phyloP scores from a whole-genome alignment of 2,329 filamentous ascomycete species.

The Zalaria sp. region DNA sequence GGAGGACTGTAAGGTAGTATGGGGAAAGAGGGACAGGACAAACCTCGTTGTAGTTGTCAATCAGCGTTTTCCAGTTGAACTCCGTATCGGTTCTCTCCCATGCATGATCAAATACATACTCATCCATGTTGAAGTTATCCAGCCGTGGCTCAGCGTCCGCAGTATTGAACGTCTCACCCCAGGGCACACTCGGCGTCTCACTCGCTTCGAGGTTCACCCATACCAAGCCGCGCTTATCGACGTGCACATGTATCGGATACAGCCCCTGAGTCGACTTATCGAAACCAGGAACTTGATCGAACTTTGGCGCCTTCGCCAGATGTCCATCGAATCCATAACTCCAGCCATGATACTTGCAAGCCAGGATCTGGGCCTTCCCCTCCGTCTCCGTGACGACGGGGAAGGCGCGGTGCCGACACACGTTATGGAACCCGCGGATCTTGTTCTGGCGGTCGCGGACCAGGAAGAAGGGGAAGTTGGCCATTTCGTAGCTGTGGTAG shows the following conservation, averaged over 20 bases:
- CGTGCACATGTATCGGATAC: conserved; percentile 39
- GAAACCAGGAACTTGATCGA: conserved; percentile 41
- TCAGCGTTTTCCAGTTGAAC: conserved; percentile 45
- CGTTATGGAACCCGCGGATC: conserved; percentile 48
- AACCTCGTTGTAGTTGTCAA: conserved; percentile 44
- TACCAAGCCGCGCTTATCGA: conserved; percentile 41
- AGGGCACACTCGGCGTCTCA: conserved; percentile 31
- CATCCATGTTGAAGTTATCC: conserved; percentile 31
- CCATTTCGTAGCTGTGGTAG: conserved; percentile 41
- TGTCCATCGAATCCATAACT: conserved; percentile 44
- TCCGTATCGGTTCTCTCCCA: conserved; percentile 39
- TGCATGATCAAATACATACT: conserved; percentile 42
- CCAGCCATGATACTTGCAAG: conserved; percentile 51
- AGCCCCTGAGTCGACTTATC: conserved; percentile 42
- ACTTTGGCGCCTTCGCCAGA: conserved; percentile 46
- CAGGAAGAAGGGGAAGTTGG: conserved; percentile 43
- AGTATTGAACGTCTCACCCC: conserved; percentile 36
- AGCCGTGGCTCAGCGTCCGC: conserved; percentile 32
- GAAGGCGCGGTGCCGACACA: conserved; percentile 48
- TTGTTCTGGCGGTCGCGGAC: conserved; percentile 34
- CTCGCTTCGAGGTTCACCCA: conserved; percentile 42
- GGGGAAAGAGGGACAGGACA: too few relatives aligned
- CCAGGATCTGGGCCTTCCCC: conserved; percentile 38
- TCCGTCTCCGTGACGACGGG: conserved; percentile 39
- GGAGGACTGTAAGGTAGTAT: too few relatives aligned